Conservation (phyloP, 164 flowering plant genomes). For the Dillenia suffruticosa region DNA sequence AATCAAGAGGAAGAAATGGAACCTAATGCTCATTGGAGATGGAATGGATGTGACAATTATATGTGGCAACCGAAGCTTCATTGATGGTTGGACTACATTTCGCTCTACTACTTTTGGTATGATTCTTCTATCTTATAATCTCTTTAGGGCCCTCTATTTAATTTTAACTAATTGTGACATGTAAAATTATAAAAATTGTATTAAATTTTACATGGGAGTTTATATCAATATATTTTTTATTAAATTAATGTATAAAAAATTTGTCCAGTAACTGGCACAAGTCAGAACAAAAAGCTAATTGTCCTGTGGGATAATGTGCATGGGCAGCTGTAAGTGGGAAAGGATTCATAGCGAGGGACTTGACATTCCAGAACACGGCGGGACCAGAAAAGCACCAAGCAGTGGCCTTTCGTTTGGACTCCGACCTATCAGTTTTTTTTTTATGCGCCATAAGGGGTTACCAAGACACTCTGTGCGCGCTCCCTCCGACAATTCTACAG, state of each 20-base stretch:
- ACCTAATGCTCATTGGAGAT: conserved; percentile 52
- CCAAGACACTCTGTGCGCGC: conserved; percentile 58
- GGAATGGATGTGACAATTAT: conserved; percentile 44
- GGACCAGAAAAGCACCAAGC: conserved; percentile 60
- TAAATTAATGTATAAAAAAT: too few species aligned
- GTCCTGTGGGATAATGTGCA: too few species aligned
- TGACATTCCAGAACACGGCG: conserved; percentile 53
- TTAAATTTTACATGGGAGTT: too few species aligned
- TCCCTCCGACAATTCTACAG: conserved; percentile 77
- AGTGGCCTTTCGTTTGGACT: conserved; percentile 44
- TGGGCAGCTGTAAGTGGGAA: conserved; percentile 41
- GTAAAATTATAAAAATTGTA: too few species aligned
- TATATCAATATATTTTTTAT: too few species aligned
- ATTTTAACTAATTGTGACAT: neutral
- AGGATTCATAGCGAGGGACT: conserved; percentile 53
- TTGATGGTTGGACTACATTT: conserved; percentile 59
- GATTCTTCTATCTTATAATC: neutral
- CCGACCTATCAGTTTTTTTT: conserved; percentile 41
- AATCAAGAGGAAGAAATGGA: conserved; percentile 52
- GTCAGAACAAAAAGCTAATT: too few species aligned
- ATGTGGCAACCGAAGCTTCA: conserved; percentile 37
- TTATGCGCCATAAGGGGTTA: conserved; percentile 38
- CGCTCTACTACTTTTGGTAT: conserved; percentile 63
- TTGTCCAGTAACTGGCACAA: too few species aligned
- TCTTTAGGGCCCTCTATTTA: neutral